phyloP scores from a whole-genome alignment of 1,284 basidiomycete species.

The Leccinum subfulvum region DNA sequence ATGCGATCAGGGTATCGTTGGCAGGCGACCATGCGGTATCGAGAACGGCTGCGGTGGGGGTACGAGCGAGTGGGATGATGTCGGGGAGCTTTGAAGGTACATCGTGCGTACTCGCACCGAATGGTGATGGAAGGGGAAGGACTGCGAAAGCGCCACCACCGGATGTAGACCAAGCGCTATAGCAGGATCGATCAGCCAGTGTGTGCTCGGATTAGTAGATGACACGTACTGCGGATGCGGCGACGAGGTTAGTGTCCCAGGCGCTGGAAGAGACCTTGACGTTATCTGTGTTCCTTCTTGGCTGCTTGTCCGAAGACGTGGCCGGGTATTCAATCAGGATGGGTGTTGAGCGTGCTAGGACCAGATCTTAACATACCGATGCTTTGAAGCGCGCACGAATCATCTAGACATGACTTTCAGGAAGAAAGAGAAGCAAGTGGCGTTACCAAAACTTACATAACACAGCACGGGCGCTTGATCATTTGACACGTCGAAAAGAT shows the following conservation, averaged over 20 bases:
- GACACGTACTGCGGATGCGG: conserved; percentile 71
- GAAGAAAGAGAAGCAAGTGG: too few species aligned
- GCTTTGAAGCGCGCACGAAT: conserved; percentile 68
- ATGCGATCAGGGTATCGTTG: conserved; percentile 87
- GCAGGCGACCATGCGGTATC: conserved; percentile 98
- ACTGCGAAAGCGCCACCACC: conserved; percentile 96
- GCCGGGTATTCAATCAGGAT: conserved; percentile 37
- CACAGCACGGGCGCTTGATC: too few species aligned
- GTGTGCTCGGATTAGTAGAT: conserved; percentile 6
- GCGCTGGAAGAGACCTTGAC: conserved; percentile 87
- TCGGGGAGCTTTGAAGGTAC: conserved; percentile 87
- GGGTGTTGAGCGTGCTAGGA: conserved; percentile 5
- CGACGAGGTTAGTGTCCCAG: conserved; percentile 96
- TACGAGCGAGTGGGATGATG: conserved; percentile 87
- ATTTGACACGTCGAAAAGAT: too few species aligned
- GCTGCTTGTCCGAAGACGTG: conserved; percentile 88
- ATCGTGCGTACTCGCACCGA: conserved; percentile 48
- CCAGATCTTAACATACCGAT: conserved; percentile 50
- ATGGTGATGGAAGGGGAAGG: conserved; percentile 81
- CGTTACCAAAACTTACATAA: too few species aligned
- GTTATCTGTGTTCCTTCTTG: conserved; percentile 87
- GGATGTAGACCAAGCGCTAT: conserved; percentile 89
- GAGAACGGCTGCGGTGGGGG: conserved; percentile 82
- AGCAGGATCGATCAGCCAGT: neutral
- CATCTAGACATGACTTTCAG: conserved; percentile 56